A percentile compares a stretch with the other conserved stretches of the same genome.
These are phyloP conservation scores for Termitomyces sp. DNA, from an alignment of 768 basidiomycete species.

Conservation along the genomic window DNA sequence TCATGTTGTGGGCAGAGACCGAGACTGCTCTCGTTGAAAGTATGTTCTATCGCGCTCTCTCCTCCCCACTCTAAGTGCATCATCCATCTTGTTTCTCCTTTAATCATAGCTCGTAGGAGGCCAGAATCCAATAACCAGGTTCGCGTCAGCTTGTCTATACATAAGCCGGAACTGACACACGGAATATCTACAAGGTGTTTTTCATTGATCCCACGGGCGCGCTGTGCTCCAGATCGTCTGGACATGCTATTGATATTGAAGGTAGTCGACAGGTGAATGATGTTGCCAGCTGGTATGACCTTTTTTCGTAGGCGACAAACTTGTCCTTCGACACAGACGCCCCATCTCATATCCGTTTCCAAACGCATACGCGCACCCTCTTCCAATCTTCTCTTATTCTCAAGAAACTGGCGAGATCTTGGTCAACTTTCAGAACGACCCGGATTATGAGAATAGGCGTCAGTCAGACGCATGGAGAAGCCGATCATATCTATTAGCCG, in stretches of 20 bases:
- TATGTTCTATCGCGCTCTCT: slow-evolving; percentile 27
- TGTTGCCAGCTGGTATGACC: neutral
- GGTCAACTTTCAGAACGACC: slow-evolving; percentile 59
- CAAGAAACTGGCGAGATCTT: slow-evolving; percentile 52
- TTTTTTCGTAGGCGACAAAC: slow-evolving; percentile 45
- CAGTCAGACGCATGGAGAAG: slow-evolving; percentile 49
- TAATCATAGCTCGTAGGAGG: slow-evolving; percentile 52
- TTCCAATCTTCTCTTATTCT: slow-evolving; percentile 66
- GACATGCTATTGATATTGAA: slow-evolving; percentile 81
- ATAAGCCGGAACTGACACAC: neutral
- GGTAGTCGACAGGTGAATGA: slow-evolving; percentile 32
- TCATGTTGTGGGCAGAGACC: slow-evolving; percentile 68
- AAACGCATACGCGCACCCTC: slow-evolving; percentile 71
- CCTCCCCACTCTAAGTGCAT: neutral
- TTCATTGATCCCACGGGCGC: slow-evolving; percentile 78
- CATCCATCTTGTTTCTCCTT: neutral
- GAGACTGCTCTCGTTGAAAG: slow-evolving; percentile 79
- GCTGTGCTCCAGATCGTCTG: slow-evolving; percentile 73
- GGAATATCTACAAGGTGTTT: slow-evolving; percentile 54
- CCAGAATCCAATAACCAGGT: slow-evolving; percentile 77
- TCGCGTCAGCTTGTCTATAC: slow-evolving; percentile 6
- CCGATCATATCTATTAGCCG: slow-evolving; percentile 58
- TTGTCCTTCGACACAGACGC: slow-evolving; percentile 74
- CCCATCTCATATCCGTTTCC: slow-evolving; percentile 77
- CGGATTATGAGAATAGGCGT: slow-evolving; percentile 46